Evolutionary conservation across 305 asterid species (phyloP), one percentile per base, ranked within the genome.

Genomic region (Rubia peregrina): DNA sequence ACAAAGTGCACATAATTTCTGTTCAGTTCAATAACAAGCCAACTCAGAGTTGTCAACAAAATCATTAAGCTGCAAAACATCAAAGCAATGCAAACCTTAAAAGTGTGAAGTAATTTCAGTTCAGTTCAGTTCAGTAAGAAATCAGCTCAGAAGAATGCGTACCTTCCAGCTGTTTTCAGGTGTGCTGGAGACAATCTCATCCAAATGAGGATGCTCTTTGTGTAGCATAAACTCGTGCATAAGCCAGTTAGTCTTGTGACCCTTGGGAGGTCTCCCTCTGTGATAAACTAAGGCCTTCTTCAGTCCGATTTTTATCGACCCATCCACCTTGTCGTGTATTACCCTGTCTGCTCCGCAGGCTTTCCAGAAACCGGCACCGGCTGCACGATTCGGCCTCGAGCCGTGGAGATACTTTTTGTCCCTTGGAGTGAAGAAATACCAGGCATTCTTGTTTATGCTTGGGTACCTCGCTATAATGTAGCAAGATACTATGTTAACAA

Each of bases 401-500:
- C 82, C 79, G 12, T 71, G 51, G 30, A 4, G 6, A 6, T 78
- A 74, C 19, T 75, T 79, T 10, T 38, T 75, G 0, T 48, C 67
- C 33, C 82, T 79, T 3, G 77, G 69, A 2, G 82, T 79, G 71
- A 79, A 79, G n/a, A 75, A 79, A 30, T 68, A 65, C 79, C 77
- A 75, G 6, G 59, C 70, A 1, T 72, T 64, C 1, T 64, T 68
- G 17, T 74, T 74, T 2, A 74, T 61, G 9, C 42, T 22, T 7
- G 73, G 44, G 70, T 74, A 61, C 5, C 4, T 14, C 43, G 6
- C 76, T 65, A 30, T 38, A 10, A 22, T 46, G 30, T 0, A 9
- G 24, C 57, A 48, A 48, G 7, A 44, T 24, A 12, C 2, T 6
- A 0, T 4, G 40, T 13, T 22, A 59, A 5, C 13, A 4, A 56